Evolutionary conservation across 2,329 filamentous ascomycete genomes (phyloP), one percentile per base, ranked within the genome.

Genomic region (Plectosphaerella plurivora): DNA sequence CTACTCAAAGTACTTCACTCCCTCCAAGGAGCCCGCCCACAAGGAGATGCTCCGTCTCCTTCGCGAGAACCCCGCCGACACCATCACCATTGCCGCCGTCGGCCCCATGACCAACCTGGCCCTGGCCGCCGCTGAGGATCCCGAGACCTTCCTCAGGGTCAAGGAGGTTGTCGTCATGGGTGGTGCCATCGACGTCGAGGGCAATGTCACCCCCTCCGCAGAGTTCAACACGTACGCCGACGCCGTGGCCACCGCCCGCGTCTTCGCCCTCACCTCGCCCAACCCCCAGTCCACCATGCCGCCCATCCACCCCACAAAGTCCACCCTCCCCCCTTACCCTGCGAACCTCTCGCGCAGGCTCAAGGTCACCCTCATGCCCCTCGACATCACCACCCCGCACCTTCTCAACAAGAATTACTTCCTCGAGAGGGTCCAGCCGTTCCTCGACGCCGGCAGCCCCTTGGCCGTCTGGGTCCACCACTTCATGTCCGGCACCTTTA

Each of bases 221-320:
- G 94, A 99, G 68, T 99, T 99, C 81, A 99, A 99, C 75, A 88
- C 88, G 53, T 96, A 91, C 64, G 92, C 94, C 53, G 95, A 99
- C 67, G 78, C 88, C 18, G 79, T 89, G 41, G 88, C 89, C 25
- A 83, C 88, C 0, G 89, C 89, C 11, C 80, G 88, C 14, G 81
- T 94, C 16, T 92, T 87, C 63, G 88, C 89, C 7, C 74, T 94
- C 56, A 91, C 89, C 1, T 91, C 88, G 1, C 81, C 78, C 6
- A 83, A 74, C 35, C 94, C 94, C 1, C 71, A 78, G 12, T 88
- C 86, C 3, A 97, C 91, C 4, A 89, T 97, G 79, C 91, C 94
- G 1, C 83, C 86, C 0, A 72, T 85, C 12, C 77, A 81, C 36
- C 67, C 70, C 51, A 72, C 71, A 51, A 72, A 77, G 53, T 69